A percentile compares a stretch with the other conserved stretches of the same genome.
These are phyloP conservation scores for Purpureocillium lavendulum DNA, from an alignment of 2,329 filamentous ascomycete species.

Conservation along the genomic window DNA sequence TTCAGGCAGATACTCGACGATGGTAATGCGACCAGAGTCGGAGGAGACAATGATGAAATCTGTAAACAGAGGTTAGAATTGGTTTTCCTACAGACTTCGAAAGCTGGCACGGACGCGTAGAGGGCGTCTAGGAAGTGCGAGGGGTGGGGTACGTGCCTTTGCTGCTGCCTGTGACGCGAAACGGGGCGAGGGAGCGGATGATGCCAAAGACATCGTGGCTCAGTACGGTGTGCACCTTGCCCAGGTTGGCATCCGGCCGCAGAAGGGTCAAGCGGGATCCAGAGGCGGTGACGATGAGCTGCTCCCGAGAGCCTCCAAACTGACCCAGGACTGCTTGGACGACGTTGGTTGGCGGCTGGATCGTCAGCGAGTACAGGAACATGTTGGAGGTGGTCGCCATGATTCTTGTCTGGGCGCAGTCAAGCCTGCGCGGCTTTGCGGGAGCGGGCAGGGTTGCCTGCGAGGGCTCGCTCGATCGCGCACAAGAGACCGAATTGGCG, in stretches of 20 bases:
- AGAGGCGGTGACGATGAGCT: slow-evolving; percentile 91
- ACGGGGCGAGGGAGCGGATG: slow-evolving; percentile 79
- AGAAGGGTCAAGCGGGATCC: slow-evolving; percentile 84
- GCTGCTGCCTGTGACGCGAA: slow-evolving; percentile 83
- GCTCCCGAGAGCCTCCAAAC: slow-evolving; percentile 92
- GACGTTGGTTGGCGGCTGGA: slow-evolving; percentile 84
- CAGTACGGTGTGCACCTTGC: slow-evolving; percentile 76
- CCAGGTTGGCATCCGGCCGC: slow-evolving; percentile 75
- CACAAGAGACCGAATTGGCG: too few relatives aligned
- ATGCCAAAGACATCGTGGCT: slow-evolving; percentile 96
- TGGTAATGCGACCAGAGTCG: slow-evolving; percentile 90
- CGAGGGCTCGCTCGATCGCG: slow-evolving; percentile 13
- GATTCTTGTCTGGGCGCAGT: slow-evolving; percentile 38
- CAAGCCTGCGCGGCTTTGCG: slow-evolving; percentile 40
- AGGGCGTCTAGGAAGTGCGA: too few relatives aligned
- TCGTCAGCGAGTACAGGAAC: slow-evolving; percentile 96
- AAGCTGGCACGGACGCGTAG: too few relatives aligned
- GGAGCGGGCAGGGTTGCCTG: slow-evolving; percentile 15
- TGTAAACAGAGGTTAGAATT: slow-evolving; percentile 32
- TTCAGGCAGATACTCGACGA: slow-evolving; percentile 82
- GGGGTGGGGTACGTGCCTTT: slow-evolving; percentile 83
- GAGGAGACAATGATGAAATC: slow-evolving; percentile 95
- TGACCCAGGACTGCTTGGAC: slow-evolving; percentile 89
- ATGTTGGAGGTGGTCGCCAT: slow-evolving; percentile 99
- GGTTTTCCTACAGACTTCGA: slow-evolving; percentile 6